phyloP scores from a whole-genome alignment of 2,329 filamentous ascomycete genomes.

The Purpureocillium lavendulum region DNA sequence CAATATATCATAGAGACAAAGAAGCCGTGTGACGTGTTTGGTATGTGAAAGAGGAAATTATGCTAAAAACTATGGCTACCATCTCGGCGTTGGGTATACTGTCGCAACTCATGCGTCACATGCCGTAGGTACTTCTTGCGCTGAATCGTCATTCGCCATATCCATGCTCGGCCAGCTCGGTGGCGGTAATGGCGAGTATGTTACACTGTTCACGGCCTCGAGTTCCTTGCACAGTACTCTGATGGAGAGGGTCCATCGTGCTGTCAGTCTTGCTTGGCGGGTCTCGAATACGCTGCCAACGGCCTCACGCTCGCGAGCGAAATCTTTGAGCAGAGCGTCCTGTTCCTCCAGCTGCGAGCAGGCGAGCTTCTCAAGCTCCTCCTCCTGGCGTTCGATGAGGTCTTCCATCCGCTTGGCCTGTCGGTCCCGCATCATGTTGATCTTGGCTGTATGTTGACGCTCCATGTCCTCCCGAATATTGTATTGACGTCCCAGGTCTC shows the following conservation, averaged over 20 bases:
- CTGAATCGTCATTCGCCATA: neutral
- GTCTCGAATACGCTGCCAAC: conserved; percentile 35
- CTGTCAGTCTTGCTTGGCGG: conserved; percentile 34
- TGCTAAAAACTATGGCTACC: too few species aligned
- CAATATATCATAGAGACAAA: too few species aligned
- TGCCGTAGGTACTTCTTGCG: too few species aligned
- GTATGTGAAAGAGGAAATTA: too few species aligned
- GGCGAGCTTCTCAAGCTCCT: conserved; percentile 37
- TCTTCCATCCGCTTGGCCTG: conserved; percentile 55
- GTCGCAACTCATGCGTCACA: too few species aligned
- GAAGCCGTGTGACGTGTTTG: too few species aligned
- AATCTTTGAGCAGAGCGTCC: conserved; percentile 36
- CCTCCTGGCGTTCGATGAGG: conserved; percentile 44
- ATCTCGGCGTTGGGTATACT: too few species aligned
- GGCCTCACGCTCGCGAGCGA: conserved; percentile 40
- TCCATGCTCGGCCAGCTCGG: conserved; percentile 20
- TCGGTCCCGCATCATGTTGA: conserved; percentile 57
- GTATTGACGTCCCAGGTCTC: conserved; percentile 53
- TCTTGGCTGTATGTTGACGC: conserved; percentile 49
- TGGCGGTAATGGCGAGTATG: conserved; percentile 28
- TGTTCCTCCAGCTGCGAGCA: conserved; percentile 39
- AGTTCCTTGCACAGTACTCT: conserved; percentile 46
- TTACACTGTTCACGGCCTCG: conserved; percentile 32
- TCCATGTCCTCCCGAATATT: conserved; percentile 51
- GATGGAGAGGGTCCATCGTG: conserved; percentile 43